Conservation (phyloP, 495 filamentous ascomycete genomes). For the Neurospora hispaniola region DNA sequence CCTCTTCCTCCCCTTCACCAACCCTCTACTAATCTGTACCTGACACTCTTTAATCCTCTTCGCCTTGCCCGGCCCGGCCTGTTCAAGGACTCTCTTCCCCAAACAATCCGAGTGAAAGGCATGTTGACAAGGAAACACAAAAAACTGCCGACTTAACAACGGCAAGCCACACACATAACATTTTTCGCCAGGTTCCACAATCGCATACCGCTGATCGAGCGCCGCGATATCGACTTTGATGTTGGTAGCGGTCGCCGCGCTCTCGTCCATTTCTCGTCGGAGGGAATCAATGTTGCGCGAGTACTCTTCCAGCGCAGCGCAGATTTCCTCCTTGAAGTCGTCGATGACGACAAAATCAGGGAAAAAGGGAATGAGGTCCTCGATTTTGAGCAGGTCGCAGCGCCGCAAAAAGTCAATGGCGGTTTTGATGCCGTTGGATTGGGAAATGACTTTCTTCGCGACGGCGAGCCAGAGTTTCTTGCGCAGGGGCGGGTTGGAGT, state of each 20-base stretch:
- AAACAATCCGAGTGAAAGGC: slow-evolving; percentile 94
- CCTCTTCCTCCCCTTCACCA: slow-evolving; percentile 51
- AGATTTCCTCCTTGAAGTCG: slow-evolving; percentile 98
- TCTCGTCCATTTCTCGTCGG: slow-evolving; percentile 95
- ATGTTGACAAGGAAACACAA: slow-evolving; percentile 97
- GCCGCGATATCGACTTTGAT: slow-evolving; percentile 78
- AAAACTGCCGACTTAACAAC: slow-evolving; percentile 81
- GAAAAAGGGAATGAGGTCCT: slow-evolving; percentile 96
- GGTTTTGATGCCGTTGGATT: slow-evolving; percentile 73
- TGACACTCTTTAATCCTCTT: slow-evolving; percentile 78
- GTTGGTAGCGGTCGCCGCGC: slow-evolving; percentile 71
- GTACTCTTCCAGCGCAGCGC: slow-evolving; percentile 84
- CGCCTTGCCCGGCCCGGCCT: slow-evolving; percentile 59
- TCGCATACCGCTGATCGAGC: slow-evolving; percentile 82
- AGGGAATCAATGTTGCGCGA: slow-evolving; percentile 76
- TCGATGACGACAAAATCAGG: slow-evolving; percentile 99
- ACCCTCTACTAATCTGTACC: slow-evolving; percentile 61
- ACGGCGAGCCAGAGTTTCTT: slow-evolving; percentile 94
- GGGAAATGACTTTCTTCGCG: slow-evolving; percentile 80
- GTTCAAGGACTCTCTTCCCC: slow-evolving; percentile 69
- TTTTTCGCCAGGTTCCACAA: slow-evolving; percentile 91
- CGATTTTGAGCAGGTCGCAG: slow-evolving; percentile 85
- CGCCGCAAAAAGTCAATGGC: slow-evolving; percentile 90
- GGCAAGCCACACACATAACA: slow-evolving; percentile 83
- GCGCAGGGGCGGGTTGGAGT: slow-evolving; percentile 64